A percentile compares a stretch with the other conserved stretches of the same genome.
Conservation (phyloP, 192 early-diverging fungal genomes). For the Dispira parvispora region DNA sequence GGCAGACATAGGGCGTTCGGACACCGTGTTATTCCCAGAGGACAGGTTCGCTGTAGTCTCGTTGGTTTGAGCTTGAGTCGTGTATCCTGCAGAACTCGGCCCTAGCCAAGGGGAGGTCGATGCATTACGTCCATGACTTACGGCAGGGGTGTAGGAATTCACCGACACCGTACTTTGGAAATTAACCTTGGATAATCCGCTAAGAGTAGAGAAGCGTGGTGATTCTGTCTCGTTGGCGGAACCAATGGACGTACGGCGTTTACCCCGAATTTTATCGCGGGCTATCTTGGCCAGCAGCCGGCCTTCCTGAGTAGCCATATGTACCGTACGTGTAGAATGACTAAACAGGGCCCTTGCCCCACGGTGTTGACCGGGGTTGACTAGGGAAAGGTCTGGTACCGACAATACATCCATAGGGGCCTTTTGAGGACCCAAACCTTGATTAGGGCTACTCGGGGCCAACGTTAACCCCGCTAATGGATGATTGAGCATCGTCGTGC, state of each 20-base stretch:
- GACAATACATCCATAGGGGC: not conserved
- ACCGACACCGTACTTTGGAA: slow-evolving; percentile 8
- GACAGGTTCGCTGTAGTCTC: not conserved
- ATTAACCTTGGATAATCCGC: not conserved
- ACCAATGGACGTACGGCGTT: not conserved
- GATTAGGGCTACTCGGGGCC: not conserved
- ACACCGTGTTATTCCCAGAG: not conserved
- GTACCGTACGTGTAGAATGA: slow-evolving; percentile 5
- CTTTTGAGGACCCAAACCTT: not conserved
- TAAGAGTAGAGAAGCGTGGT: not conserved
- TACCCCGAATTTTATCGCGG: slow-evolving; percentile 9
- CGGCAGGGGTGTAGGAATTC: not conserved
- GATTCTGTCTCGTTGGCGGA: not conserved
- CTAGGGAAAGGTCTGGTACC: not conserved
- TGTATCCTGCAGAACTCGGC: not conserved
- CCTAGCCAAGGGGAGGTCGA: slow-evolving; percentile 2
- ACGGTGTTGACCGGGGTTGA: not conserved
- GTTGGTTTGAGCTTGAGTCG: not conserved
- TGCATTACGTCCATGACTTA: not conserved
- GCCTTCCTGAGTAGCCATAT: slow-evolving; percentile 7
- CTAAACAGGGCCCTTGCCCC: not conserved
- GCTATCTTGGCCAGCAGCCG: not conserved
- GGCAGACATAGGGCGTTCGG: not conserved
- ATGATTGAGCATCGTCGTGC: not conserved
- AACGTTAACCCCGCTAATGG: not conserved